phyloP scores from a whole-genome alignment of 371 early-diverging fungal genomes.

The Mucor sp. region DNA sequence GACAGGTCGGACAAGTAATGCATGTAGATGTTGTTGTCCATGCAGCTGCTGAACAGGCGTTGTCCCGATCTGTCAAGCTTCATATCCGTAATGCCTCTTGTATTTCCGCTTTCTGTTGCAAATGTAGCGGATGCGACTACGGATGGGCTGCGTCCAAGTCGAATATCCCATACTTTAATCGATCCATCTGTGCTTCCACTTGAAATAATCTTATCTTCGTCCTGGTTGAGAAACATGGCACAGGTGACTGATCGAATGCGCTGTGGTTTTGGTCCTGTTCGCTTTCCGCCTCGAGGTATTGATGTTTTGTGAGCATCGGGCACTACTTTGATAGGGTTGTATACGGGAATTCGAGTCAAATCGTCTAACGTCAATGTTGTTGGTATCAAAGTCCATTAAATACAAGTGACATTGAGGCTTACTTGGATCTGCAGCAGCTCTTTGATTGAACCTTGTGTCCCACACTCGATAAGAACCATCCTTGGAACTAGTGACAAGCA shows the following conservation, averaged over 20 bases:
- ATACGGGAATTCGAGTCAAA: conserved; percentile 19
- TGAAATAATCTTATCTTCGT: conserved; percentile 46
- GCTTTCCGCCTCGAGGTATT: conserved; percentile 3
- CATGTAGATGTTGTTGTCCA: conserved; percentile 46
- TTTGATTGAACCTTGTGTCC: conserved; percentile 55
- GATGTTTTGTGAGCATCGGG: conserved; percentile 22
- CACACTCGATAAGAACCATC: conserved; percentile 68
- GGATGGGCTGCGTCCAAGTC: conserved; percentile 26
- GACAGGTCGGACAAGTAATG: conserved; percentile 34
- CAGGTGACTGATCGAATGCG: conserved; percentile 55
- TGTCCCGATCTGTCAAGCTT: conserved; percentile 40
- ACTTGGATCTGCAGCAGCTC: conserved; percentile 4
- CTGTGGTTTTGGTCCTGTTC: conserved; percentile 1
- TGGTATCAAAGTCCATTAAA: not conserved
- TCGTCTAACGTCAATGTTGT: not conserved
- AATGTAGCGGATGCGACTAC: conserved; percentile 22
- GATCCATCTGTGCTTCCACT: conserved; percentile 65
- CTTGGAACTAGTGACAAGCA: conserved; percentile 61
- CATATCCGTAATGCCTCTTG: conserved; percentile 38
- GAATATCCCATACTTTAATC: conserved; percentile 54
- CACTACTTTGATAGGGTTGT: conserved; percentile 24
- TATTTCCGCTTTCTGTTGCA: conserved; percentile 16
- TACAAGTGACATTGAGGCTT: not conserved
- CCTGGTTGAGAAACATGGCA: conserved; percentile 45
- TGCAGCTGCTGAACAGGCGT: conserved; percentile 39